These are phyloP conservation scores for Botryotinia globosa DNA, from an alignment of 2,329 filamentous ascomycete species.

Conservation along the genomic window DNA sequence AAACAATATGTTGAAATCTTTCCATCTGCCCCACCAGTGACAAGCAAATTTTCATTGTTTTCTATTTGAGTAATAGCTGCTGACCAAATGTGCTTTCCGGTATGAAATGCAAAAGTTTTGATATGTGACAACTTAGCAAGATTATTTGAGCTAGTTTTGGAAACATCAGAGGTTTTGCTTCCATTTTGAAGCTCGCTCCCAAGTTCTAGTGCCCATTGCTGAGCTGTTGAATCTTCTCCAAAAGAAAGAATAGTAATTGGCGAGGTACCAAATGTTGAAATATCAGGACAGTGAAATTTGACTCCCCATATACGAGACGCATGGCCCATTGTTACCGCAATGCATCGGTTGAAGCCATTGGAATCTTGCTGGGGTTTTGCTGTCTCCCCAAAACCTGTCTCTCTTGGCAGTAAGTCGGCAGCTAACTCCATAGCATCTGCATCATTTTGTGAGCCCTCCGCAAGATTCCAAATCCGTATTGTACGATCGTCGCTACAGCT, in stretches of 20 bases:
- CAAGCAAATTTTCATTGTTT: slow-evolving; percentile 33
- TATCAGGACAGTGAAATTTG: slow-evolving; percentile 52
- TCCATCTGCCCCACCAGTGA: slow-evolving; percentile 84
- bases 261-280: slow-evolving; percentile 13
- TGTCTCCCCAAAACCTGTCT: slow-evolving; percentile 61
- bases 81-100: slow-evolving; percentile 91
- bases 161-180: not conserved
- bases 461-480: slow-evolving; percentile 80
- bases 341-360: slow-evolving; percentile 44
- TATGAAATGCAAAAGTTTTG: slow-evolving; percentile 62
- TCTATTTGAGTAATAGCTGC: slow-evolving; percentile 47
- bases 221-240: slow-evolving; percentile 78
- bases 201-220: slow-evolving; percentile 56
- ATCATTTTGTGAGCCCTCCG: slow-evolving; percentile 15
- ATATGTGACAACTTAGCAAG: slow-evolving; percentile 47
- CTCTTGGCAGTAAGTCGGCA: slow-evolving; percentile 38
- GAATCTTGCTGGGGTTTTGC: slow-evolving; percentile 33
- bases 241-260: slow-evolving; percentile 65
- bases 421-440: not conserved
- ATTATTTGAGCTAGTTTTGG: not conserved
- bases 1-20: slow-evolving; percentile 48
- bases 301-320: slow-evolving; percentile 87
- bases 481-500: slow-evolving; percentile 96
- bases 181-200: not conserved
- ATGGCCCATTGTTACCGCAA: slow-evolving; percentile 82